phyloP scores from a whole-genome alignment of 805 yeast species.

The Spencermartinsiella europaea region DNA sequence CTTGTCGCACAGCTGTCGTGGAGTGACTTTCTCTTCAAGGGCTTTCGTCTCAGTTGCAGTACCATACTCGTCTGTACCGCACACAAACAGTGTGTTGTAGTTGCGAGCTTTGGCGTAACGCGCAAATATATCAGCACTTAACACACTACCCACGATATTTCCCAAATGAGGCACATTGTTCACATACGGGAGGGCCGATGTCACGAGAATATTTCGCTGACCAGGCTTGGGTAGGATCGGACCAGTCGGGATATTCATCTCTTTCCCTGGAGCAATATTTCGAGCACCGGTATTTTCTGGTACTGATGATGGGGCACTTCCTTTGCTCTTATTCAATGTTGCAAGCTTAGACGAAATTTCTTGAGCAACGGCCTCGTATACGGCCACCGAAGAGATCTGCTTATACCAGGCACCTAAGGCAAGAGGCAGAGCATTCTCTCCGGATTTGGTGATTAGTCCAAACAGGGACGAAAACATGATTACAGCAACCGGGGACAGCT shows the following conservation, averaged over 20 bases:
- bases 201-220: slow-evolving; percentile 78
- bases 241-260: slow-evolving; percentile 13
- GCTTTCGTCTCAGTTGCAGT: slow-evolving; percentile 99
- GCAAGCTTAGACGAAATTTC: background rate
- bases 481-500: slow-evolving; percentile 37
- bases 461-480: slow-evolving; percentile 42
- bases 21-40: slow-evolving; percentile 84
- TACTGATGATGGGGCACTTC: slow-evolving; percentile 19
- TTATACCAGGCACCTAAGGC: slow-evolving; percentile 32
- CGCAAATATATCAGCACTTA: slow-evolving; percentile 89
- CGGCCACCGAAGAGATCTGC: slow-evolving; percentile 25
- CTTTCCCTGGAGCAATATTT: slow-evolving; percentile 13
- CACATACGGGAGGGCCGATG: slow-evolving; percentile 96
- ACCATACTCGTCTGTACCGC: slow-evolving; percentile 99
- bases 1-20: slow-evolving; percentile 84
- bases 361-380: slow-evolving; percentile 25
- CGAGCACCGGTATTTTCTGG: slow-evolving; percentile 38
- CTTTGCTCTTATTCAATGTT: background rate
- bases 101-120: slow-evolving; percentile 87
- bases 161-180: slow-evolving; percentile 99
- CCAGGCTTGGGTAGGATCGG: slow-evolving; percentile 61
- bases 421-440: slow-evolving; percentile 28
- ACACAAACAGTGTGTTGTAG: slow-evolving; percentile 76
- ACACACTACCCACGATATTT: slow-evolving; percentile 90
- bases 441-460: slow-evolving; percentile 33